Evolutionary conservation across 805 yeast species (phyloP), one percentile per base, ranked within the genome.

Genomic region (Isabelozyma gotoi): DNA sequence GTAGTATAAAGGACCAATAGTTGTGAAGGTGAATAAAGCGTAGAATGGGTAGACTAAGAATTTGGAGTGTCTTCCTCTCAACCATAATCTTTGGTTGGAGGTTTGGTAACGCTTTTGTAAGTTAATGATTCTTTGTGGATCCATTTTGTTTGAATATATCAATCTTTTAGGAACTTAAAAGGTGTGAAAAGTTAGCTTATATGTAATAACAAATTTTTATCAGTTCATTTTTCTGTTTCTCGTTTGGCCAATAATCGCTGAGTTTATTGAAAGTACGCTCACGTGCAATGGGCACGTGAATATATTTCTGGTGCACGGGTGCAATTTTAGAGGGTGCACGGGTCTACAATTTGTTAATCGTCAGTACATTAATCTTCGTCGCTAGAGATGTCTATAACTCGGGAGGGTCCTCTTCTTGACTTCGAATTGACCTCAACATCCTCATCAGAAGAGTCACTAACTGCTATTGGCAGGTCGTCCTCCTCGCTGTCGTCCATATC

Each of bases 31-130:
- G 67, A 87, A 83, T 48, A 82, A 73, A 49, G 87, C 88, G 73
- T 77, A 84, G 78, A 82, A 88, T 62, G 96, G 95, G 71, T 82
- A 83, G 53, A 87, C 77, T 63, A 83, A 67, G 57, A 76, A 71
- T 70, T 85, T 85, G 53, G 94, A 80, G 52, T 65, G 57, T 49
- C 56, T 56, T 11, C 76, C 76, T 63, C 71, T 68, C 63, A 69
- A 67, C 76, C 76, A 71, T 59, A 71, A 70, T 50, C 57, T 63
- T 58, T 67, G 56, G 60, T 62, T 52, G 45, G 74, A 63, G 62
- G 57, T 62, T 57, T 71, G 77, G 63, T 70, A 71, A 48, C 62
- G 66, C 56, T 65, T 69, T 58, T 71, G 77, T 59, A 71, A 69
- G 43, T 66, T 61, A 48, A 71, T 71, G 46, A 71, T 65, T 70